phyloP scores from a whole-genome alignment of 1,284 basidiomycete genomes.

The Paramarasmius palmivorus region DNA sequence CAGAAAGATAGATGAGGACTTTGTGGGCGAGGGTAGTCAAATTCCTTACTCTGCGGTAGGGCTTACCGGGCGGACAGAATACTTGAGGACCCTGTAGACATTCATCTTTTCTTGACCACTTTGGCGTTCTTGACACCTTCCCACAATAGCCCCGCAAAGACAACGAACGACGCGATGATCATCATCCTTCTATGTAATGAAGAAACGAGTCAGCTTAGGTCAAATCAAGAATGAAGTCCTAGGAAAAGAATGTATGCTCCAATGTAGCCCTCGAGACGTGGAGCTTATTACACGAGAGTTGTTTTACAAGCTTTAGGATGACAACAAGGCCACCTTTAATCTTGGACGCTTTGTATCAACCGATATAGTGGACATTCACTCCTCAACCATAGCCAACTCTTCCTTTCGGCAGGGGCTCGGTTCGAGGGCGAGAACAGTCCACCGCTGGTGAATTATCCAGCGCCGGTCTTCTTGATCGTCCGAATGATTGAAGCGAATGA shows the following conservation, averaged over 20 bases:
- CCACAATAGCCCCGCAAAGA: slow-evolving; percentile 76
- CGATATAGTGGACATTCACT: slow-evolving; percentile 45
- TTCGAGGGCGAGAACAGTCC: slow-evolving; percentile 24
- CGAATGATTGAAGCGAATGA: slow-evolving; percentile 29
- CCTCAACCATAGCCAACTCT: slow-evolving; percentile 29
- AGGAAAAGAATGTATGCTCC: slow-evolving; percentile 58
- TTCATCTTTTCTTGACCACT: slow-evolving; percentile 36
- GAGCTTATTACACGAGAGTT: slow-evolving; percentile 75
- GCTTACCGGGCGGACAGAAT: slow-evolving; percentile 75
- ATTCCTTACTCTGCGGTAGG: slow-evolving; percentile 57
- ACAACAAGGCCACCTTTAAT: slow-evolving; percentile 44
- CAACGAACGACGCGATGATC: slow-evolving; percentile 70
- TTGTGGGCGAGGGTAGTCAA: slow-evolving; percentile 3
- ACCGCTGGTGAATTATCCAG: slow-evolving; percentile 72
- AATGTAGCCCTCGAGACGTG: slow-evolving; percentile 82
- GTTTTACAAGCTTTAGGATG: slow-evolving; percentile 58
- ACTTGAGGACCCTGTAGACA: slow-evolving; percentile 76
- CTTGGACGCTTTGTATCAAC: slow-evolving; percentile 91
- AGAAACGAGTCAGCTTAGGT: slow-evolving; percentile 20
- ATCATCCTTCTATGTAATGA: slow-evolving; percentile 45
- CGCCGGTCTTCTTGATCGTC: slow-evolving; percentile 90
- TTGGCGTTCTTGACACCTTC: slow-evolving; percentile 61
- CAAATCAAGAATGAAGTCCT: slow-evolving; percentile 18
- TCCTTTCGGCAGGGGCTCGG: slow-evolving; percentile 3
- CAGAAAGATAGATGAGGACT: slow-evolving; percentile 9